Percentiles rank a stretch among this genome's conserved stretches.
These are phyloP conservation scores for Apiospora aurea DNA, from an alignment of 2,329 filamentous ascomycete genomes.

Conservation along the genomic window DNA sequence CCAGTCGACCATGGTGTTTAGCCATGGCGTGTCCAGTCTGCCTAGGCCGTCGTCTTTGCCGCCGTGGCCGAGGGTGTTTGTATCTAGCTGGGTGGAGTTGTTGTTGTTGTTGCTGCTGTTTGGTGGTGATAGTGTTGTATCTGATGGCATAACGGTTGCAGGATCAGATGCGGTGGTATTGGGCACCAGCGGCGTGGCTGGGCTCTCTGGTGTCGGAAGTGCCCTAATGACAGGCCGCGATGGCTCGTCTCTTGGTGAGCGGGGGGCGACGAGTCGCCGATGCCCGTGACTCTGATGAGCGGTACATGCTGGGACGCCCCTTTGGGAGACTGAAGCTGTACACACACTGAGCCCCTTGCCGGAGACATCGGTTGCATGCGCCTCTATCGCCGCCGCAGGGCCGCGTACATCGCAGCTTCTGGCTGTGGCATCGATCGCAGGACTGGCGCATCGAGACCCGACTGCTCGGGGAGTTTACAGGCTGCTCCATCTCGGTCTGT, in stretches of 20 bases:
- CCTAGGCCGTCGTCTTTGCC: too few species aligned
- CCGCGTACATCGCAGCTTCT: neutral
- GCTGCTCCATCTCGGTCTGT: neutral
- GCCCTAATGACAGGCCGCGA: neutral
- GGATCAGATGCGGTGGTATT: too few species aligned
- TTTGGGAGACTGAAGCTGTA: neutral
- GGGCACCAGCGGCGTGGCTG: too few species aligned
- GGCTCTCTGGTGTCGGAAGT: neutral
- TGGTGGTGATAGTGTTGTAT: too few species aligned
- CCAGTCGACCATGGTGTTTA: too few species aligned
- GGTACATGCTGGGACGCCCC: neutral
- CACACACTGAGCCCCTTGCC: neutral
- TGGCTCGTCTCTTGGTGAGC: neutral
- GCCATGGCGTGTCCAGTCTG: too few species aligned
- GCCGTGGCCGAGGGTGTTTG: too few species aligned
- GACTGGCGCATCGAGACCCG: neutral
- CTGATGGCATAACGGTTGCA: too few species aligned
- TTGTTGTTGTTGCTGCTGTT: too few species aligned
- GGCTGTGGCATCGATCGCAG: neutral
- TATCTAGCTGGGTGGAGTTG: too few species aligned
- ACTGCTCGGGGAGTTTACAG: neutral
- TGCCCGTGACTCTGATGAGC: neutral
- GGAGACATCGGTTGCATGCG: neutral
- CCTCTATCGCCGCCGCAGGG: neutral
- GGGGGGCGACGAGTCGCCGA: neutral